Evolutionary conservation across 768 basidiomycete species (phyloP), one percentile per base, ranked within the genome.

Genomic region (Lactarius psammicola): DNA sequence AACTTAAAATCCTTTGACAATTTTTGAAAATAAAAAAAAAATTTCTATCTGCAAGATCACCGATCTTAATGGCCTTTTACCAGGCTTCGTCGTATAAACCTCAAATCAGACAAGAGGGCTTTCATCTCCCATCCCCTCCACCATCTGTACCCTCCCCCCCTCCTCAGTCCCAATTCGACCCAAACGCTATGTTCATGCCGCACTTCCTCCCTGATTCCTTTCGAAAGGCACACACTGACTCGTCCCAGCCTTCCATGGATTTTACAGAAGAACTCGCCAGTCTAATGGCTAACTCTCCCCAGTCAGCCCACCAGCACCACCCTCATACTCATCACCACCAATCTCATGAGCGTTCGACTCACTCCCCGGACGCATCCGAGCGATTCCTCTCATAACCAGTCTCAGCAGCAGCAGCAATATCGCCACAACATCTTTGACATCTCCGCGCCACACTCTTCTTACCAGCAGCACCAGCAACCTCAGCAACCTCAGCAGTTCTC

Each of bases 61-160:
- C 44, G 44, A 66, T 69, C 64, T 71, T 65, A 65, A 66, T 78
- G 70, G 80, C 77, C 75, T 80, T 78, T 74, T 75, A 74, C 54
- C 69, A 72, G 31, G 46, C 77, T 53, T 70, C 74, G 60, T 69
- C 78, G 46, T 84, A 83, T 79, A 85, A 85, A 72, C 82, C 85
- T 18, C 84, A 84, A 68, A 77, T 90, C 69, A 80, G 88, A 66
- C 86, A 88, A 72, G 87, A 90, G 77, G 90, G 90, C 71, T 92
- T 92, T 74, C 86, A 89, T 68, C 71, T 87, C 40, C 82, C 85
- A 26, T 80, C 80, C 56, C 80, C 84, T 28, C 74, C 79, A 11
- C 73, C 77, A 58, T 70, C 69, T 58, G 70, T 76, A 67, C 66
- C 76, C 40, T 56, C 76, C 68, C 62, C 76, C 56, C 68, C 75